Conservation (phyloP, 2,329 filamentous ascomycete genomes). For the Penicillium sp. region DNA sequence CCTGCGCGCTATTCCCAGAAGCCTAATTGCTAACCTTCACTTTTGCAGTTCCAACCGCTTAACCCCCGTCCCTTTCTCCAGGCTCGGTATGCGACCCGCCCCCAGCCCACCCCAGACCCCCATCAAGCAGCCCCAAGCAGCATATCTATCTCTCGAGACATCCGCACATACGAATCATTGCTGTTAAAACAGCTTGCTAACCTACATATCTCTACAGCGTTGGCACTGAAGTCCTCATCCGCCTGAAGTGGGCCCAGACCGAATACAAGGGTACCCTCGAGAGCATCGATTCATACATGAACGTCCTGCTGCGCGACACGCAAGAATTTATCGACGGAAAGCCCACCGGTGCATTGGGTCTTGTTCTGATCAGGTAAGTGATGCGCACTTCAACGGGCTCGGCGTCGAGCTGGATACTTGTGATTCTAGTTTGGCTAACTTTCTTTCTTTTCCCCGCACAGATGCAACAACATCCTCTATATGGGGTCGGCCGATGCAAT, state of each 20-base stretch:
- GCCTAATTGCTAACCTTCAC: conserved; percentile 8
- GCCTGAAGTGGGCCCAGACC: conserved; percentile 96
- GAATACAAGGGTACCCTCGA: conserved; percentile 95
- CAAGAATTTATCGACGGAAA: conserved; percentile 91
- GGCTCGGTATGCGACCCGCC: conserved; percentile 66
- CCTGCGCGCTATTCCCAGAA: neutral
- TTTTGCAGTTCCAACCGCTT: conserved; percentile 76
- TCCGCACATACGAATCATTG: neutral
- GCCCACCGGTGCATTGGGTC: conserved; percentile 78
- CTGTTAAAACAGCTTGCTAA: neutral
- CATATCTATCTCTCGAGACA: neutral
- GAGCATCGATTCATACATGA: conserved; percentile 98
- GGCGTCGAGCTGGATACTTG: neutral
- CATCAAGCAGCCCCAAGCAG: neutral
- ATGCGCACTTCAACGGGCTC: neutral
- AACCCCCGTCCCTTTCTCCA: conserved; percentile 98
- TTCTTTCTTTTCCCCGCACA: conserved; percentile 34
- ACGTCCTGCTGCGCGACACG: conserved; percentile 86
- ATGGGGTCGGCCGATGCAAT: conserved; percentile 62
- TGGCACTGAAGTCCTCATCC: conserved; percentile 85
- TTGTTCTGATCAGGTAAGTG: conserved; percentile 83
- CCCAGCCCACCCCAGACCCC: neutral
- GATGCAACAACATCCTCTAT: conserved; percentile 98
- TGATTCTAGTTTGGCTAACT: conserved; percentile 5
- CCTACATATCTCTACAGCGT: conserved; percentile 55